phyloP scores from a whole-genome alignment of 2,329 filamentous ascomycete species.

The Colletotrichum tropicicola region DNA sequence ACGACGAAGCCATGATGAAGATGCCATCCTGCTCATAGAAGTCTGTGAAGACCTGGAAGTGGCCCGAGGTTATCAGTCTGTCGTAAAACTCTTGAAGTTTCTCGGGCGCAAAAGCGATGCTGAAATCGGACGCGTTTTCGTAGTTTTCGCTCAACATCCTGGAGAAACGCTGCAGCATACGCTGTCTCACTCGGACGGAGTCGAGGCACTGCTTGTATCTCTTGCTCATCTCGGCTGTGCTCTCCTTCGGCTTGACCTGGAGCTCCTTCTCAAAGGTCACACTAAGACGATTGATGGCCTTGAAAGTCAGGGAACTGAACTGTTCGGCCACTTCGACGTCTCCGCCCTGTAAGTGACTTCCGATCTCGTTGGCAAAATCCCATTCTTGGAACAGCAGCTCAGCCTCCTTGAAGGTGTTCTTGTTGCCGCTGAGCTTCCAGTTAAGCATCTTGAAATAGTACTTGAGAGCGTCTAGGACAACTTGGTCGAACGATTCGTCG shows the following conservation, averaged over 20 bases:
- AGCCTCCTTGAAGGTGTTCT: conserved; percentile 99
- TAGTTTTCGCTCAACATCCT: conserved; percentile 91
- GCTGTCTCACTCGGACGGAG: conserved; percentile 93
- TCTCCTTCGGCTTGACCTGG: conserved; percentile 84
- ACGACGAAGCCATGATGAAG: conserved; percentile 85
- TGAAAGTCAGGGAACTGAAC: conserved; percentile 93
- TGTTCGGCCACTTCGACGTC: conserved; percentile 98
- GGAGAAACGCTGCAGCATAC: conserved; percentile 96
- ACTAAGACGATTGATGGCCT: conserved; percentile 87
- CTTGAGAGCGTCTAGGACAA: conserved; percentile 90
- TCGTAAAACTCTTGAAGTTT: conserved; percentile 82
- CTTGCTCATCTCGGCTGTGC: conserved; percentile 90
- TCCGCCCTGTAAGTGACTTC: conserved; percentile 88
- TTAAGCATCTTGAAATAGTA: conserved; percentile 99
- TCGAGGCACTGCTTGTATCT: conserved; percentile 95
- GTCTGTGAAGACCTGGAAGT: conserved; percentile 84
- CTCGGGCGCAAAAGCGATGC: conserved; percentile 75
- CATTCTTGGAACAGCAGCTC: conserved; percentile 98
- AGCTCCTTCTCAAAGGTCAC: conserved; percentile 93
- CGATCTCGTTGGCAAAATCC: conserved; percentile 96
- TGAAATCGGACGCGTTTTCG: conserved; percentile 96
- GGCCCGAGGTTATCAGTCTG: conserved; percentile 80
- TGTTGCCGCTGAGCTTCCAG: conserved; percentile 96
- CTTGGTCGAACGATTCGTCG: conserved; percentile 93
- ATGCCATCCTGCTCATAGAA: conserved; percentile 78